Conservation (phyloP, 2,329 filamentous ascomycete genomes). For the Cladophialophora bantiana region DNA sequence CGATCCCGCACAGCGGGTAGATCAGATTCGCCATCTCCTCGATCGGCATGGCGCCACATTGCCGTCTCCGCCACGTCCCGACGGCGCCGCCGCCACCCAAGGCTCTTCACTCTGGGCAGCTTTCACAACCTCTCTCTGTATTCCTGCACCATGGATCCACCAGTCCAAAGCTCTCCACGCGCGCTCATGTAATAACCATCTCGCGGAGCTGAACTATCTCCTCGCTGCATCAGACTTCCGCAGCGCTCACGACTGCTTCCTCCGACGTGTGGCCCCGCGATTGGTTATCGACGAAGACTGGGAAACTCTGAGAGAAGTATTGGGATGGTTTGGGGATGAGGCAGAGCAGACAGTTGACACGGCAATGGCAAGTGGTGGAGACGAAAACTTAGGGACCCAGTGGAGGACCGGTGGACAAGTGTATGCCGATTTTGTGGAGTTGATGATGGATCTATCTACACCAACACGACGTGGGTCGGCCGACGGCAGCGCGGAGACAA, state of each 20-base stretch:
- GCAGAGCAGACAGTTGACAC: conserved; percentile 45
- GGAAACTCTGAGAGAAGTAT: conserved; percentile 69
- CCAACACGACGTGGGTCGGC: conserved; percentile 43
- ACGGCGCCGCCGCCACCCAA: conserved; percentile 7
- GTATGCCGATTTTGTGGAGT: conserved; percentile 69
- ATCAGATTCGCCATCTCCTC: conserved; percentile 74
- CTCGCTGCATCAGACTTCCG: conserved; percentile 76
- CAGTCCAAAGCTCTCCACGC: conserved; percentile 84
- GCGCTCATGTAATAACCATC: conserved; percentile 70
- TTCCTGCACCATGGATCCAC: conserved; percentile 83
- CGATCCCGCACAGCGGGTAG: conserved; percentile 66
- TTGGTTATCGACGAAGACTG: conserved; percentile 86
- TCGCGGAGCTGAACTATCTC: conserved; percentile 77
- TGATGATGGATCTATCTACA: conserved; percentile 53
- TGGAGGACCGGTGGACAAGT: conserved; percentile 86
- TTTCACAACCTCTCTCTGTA: conserved; percentile 69
- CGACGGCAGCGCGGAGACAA: conserved; percentile 48
- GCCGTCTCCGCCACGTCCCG: conserved; percentile 56
- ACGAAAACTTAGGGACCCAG: conserved; percentile 54
- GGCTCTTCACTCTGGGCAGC: conserved; percentile 57
- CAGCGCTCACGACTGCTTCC: conserved; percentile 85
- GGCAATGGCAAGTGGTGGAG: background rate
- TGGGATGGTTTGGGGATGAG: conserved; percentile 72
- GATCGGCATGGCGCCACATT: conserved; percentile 74
- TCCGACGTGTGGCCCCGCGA: conserved; percentile 78